phyloP scores from a whole-genome alignment of 768 basidiomycete genomes.

The Bullera alba region DNA sequence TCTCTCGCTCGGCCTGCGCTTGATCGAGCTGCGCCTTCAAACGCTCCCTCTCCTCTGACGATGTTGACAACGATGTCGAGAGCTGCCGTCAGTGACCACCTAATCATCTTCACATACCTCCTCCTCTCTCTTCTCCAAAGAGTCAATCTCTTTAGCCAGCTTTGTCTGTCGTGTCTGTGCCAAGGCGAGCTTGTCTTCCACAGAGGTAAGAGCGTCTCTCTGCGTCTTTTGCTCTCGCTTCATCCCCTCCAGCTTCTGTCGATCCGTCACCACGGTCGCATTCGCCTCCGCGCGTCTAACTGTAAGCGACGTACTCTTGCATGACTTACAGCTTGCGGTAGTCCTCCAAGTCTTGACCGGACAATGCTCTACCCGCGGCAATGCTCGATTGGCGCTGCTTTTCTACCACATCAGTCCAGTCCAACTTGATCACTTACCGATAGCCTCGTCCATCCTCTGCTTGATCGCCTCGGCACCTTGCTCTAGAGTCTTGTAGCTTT shows the following conservation, averaged over 20 bases:
- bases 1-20: slow-evolving; percentile 70
- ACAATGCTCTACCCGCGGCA: slow-evolving; percentile 64
- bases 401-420: slow-evolving; percentile 50
- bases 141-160: slow-evolving; percentile 38
- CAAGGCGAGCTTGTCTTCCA: slow-evolving; percentile 64
- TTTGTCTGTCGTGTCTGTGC: slow-evolving; percentile 57
- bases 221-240: slow-evolving; percentile 74
- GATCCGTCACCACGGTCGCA: slow-evolving; percentile 72
- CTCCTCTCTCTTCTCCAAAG: slow-evolving; percentile 28
- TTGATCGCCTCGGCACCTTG: slow-evolving; percentile 63
- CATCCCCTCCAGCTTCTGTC: slow-evolving; percentile 74
- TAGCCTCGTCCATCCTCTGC: slow-evolving; percentile 66
- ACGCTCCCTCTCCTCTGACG: slow-evolving; percentile 59
- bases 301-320: neutral
- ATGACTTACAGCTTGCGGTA: slow-evolving; percentile 67
- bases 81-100: slow-evolving; percentile 27
- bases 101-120: slow-evolving; percentile 7
- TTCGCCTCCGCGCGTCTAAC: slow-evolving; percentile 71
- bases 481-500: slow-evolving; percentile 50
- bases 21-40: slow-evolving; percentile 75
- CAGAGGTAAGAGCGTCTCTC: slow-evolving; percentile 57
- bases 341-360: slow-evolving; percentile 75
- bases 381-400: slow-evolving; percentile 65
- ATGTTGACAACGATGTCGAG: slow-evolving; percentile 55
- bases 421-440: slow-evolving; percentile 54